These are phyloP conservation scores for Hanseniaspora osmophila DNA, from an alignment of 805 yeast species.

Conservation along the genomic window DNA sequence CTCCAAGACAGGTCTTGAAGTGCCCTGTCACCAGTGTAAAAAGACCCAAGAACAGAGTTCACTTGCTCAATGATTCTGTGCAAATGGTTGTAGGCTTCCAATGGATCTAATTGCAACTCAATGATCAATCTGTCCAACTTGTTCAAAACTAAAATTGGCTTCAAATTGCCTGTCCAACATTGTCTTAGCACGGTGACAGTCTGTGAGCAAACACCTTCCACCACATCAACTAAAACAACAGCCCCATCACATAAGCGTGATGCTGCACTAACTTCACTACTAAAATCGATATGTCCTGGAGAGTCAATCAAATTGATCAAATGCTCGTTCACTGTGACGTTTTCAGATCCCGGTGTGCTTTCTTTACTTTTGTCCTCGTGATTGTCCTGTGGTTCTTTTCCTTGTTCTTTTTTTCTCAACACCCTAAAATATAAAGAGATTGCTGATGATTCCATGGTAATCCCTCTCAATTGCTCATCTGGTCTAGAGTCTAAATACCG, in stretches of 20 bases:
- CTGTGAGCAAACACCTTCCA: constrained; percentile 96
- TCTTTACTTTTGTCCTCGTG: constrained; percentile 21
- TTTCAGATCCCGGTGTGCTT: no score
- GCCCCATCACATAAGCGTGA: constrained; percentile 96
- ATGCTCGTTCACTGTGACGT: constrained; percentile 46
- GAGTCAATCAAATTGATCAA: constrained; percentile 88
- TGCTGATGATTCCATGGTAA: constrained; percentile 95
- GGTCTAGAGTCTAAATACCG: constrained; percentile 85
- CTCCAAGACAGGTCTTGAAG: constrained; percentile 70
- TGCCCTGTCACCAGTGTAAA: constrained; percentile 86
- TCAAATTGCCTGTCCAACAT: constrained; percentile 85
- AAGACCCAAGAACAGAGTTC: constrained; percentile 85
- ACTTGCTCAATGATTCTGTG: constrained; percentile 78
- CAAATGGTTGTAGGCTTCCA: constrained; percentile 75
- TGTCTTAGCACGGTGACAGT: constrained; percentile 90
- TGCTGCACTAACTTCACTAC: constrained; percentile 91
- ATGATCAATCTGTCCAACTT: constrained; percentile 77
- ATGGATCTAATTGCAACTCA: constrained; percentile 70
- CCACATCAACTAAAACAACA: constrained; percentile 85
- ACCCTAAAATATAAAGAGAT: constrained; percentile 83
- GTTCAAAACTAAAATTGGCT: constrained; percentile 77
- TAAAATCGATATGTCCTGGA: constrained; percentile 97
- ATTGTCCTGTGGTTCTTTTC: constrained; percentile 23
- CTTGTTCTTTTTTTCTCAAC: constrained; percentile 56
- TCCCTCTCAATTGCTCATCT: constrained; percentile 92